Evolutionary conservation across 2,329 filamentous ascomycete genomes (phyloP), one percentile per base, ranked within the genome.

Genomic region (Fusarium subtropicale): DNA sequence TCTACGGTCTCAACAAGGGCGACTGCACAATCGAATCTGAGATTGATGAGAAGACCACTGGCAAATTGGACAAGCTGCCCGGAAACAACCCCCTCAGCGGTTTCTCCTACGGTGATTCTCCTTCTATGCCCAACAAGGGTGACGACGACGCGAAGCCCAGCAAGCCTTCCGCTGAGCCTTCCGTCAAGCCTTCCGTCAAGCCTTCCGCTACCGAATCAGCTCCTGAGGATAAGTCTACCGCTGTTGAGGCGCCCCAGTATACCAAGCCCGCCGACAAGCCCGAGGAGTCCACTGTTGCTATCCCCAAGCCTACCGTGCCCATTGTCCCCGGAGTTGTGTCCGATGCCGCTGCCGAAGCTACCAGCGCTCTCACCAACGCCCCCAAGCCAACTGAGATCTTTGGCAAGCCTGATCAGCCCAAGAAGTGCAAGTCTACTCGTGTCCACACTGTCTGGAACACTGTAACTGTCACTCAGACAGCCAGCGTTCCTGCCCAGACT

Each of bases 71-170:
- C 18, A 76, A 76, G 18, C 83, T 91, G 18, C 87, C 88, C 3
- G 87, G 88, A 30, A 80, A 83, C 76, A 86, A 87, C 78, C 81
- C 83, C 5, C 74, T 89, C n/a, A 81, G 81, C 38, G 84, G 85
- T 46, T 90, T 84, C 82, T 72, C 77, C 30, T 81, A 81, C 59
- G 85, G 85, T 59, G 75, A 61, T 9, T 39, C 28, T 26, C 50
- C 51, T 26, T 55, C 51, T 18, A 48, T 45, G 26, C 59, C 69
- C 31, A 60, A 58, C 5, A 13, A 24, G n/a, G 52, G 39, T n/a
- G 59, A 50, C 26, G 67, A 68, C 31, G 54, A 53, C 15, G 51
- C 48, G 38, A 41, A 34, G 36, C 61, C 63, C 9, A 65, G 56
- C 52, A 60, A 68, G 56, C 46, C 57, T 20, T 53, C 61, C 10